These are phyloP conservation scores for Gremmenia infestans DNA, from an alignment of 2,329 filamentous ascomycete species.

Conservation along the genomic window DNA sequence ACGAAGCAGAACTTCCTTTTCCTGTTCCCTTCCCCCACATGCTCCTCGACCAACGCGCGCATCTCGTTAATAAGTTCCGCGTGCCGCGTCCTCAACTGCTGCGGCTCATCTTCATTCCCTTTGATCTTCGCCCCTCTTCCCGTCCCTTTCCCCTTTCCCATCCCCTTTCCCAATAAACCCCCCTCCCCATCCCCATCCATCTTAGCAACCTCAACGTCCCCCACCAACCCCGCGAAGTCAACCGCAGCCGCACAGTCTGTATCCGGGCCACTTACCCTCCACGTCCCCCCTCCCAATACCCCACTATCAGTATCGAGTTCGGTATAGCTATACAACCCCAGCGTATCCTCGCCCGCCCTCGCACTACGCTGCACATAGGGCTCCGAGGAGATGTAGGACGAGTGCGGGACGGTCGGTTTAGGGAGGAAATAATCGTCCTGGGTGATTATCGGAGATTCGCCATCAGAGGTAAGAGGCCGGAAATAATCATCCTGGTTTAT, in stretches of 20 bases:
- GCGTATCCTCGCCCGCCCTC: background rate
- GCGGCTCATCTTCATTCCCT: background rate
- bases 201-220: background rate
- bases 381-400: too few species aligned
- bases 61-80: background rate
- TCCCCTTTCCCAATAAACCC: too few species aligned
- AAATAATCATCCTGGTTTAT: slow-evolving; percentile 25
- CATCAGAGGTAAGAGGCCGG: slow-evolving; percentile 3
- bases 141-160: background rate
- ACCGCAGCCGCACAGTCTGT: slow-evolving; percentile 17
- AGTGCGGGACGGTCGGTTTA: too few species aligned
- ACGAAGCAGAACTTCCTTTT: slow-evolving; percentile 12
- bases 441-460: too few species aligned
- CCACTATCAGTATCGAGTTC: background rate
- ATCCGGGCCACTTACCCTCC: slow-evolving; percentile 12
- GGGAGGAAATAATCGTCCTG: too few species aligned
- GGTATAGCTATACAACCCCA: background rate
- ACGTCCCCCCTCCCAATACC: background rate
- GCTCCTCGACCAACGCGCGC: background rate
- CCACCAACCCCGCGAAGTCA: slow-evolving; percentile 13
- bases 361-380: slow-evolving; percentile 2
- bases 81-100: background rate
- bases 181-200: background rate
- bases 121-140: background rate
- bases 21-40: background rate